Conservation (phyloP, 2,329 filamentous ascomycete genomes). For the Claviceps sp. region DNA sequence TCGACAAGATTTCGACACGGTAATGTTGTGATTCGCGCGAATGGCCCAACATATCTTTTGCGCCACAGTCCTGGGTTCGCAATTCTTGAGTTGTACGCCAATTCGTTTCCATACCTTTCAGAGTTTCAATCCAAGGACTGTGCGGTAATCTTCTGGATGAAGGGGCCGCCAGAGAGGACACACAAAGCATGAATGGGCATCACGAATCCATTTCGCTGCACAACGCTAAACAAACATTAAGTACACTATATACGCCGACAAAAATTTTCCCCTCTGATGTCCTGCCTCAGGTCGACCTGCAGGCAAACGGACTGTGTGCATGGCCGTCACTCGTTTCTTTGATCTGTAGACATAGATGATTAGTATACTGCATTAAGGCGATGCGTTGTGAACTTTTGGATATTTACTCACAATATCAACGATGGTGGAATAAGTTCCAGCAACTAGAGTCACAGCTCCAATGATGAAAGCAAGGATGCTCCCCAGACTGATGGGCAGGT, state of each 20-base stretch:
- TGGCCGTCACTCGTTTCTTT: constrained; percentile 9
- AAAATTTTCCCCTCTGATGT: neutral
- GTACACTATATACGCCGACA: neutral
- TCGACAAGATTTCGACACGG: neutral
- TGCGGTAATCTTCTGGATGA: neutral
- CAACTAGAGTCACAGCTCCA: constrained; percentile 13
- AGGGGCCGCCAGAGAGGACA: neutral
- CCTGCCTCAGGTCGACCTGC: constrained; percentile 5
- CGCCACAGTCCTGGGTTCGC: too few relatives aligned
- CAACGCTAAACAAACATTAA: neutral
- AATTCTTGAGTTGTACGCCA: too few relatives aligned
- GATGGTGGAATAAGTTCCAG: constrained; percentile 14
- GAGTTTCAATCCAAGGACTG: too few relatives aligned
- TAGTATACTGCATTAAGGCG: neutral
- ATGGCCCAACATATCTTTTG: too few relatives aligned
- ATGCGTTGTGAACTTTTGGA: neutral
- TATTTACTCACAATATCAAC: constrained; percentile 14
- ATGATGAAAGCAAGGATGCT: constrained; percentile 11
- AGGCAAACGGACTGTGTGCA: constrained; percentile 10
- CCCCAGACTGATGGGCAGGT: constrained; percentile 9
- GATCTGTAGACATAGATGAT: constrained; percentile 6
- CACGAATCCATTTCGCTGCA: neutral
- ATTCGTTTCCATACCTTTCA: too few relatives aligned
- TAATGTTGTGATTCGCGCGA: too few relatives aligned
- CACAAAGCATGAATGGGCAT: neutral